A percentile compares a stretch with the other conserved stretches of the same genome.
phyloP scores from a whole-genome alignment of 495 filamentous ascomycete genomes.

The Parathielavia hyrcaniae region DNA sequence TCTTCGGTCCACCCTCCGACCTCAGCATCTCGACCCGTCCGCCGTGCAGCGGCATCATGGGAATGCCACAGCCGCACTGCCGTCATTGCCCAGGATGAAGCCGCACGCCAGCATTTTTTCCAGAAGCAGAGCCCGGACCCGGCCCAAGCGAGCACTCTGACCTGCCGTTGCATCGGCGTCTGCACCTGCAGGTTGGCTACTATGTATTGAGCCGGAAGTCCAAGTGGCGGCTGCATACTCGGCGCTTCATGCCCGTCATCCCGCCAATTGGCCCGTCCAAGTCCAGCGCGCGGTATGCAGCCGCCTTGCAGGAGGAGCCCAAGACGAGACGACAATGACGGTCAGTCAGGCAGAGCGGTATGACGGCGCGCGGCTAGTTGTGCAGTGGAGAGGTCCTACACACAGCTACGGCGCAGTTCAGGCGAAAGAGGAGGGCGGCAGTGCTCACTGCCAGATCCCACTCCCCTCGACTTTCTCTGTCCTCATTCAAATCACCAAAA shows the following conservation, averaged over 20 bases:
- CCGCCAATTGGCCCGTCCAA: conserved; percentile 6
- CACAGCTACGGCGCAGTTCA: neutral
- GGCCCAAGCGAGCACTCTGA: neutral
- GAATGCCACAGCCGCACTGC: neutral
- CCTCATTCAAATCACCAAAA: too few relatives aligned
- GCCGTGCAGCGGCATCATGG: too few relatives aligned
- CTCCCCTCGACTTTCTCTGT: too few relatives aligned
- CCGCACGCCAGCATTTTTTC: conserved; percentile 19
- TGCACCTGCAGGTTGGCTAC: conserved; percentile 3
- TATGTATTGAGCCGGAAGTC: conserved; percentile 15
- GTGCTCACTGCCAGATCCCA: too few relatives aligned
- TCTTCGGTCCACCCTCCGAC: neutral
- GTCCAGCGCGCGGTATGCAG: conserved; percentile 1
- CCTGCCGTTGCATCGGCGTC: conserved; percentile 18
- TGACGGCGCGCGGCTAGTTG: neutral
- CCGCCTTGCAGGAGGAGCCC: neutral
- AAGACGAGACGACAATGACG: neutral
- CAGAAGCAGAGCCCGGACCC: conserved; percentile 5
- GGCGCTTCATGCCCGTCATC: neutral
- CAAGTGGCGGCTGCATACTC: neutral
- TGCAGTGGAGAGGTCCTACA: neutral
- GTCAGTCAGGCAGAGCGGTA: conserved; percentile 1
- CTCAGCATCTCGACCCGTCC: conserved; percentile 1
- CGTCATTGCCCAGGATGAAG: conserved; percentile 8
- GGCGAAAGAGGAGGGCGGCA: too few relatives aligned